Base-by-base conservation (phyloP, 768 basidiomycete genomes). In the Naganishia friedmannii region DNA sequence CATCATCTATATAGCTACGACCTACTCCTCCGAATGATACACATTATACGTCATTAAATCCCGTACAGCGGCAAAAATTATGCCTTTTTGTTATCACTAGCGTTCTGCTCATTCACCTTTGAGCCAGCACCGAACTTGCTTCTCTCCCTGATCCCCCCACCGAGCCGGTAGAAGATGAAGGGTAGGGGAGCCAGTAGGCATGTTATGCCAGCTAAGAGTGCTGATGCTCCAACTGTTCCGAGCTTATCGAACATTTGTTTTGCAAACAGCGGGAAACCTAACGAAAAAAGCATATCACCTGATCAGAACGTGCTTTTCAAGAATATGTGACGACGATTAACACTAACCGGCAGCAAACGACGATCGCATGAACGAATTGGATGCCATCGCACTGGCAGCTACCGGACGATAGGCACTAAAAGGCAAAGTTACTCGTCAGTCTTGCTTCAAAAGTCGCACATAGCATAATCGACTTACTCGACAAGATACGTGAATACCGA, bases 161-260 rank as follows among this genome's bases (percentile, higher is more conserved):
- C 86, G 37, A 85, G 83, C 19, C 76, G 80, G 73, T 84, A 82
- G 77, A 86, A 80, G 31, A 80, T 58, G 60, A 80, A 80, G 65
- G 83, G 83, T 21, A 83, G 69, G 0, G 89, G 89, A 0, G 85
- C 84, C 84, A 88, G 86, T 21, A 88, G 55, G 2, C 85, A 84
- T 69, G 85, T 84, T 13, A 90, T 76, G 0, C 89, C 88, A 0
- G 87, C 89, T 21, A 90, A 75, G n/a, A 90, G 83, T 17, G 87
- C 89, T 0, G 87, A 88, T 0, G 88, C 89, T 0, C 89, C 90
- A 0, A 88, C 88, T 0, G 88, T 87, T 0, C 89, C 88, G 6
- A 91, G 77, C 5, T 79, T 73, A 13, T 78, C 70, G 71, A 85
- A 88, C 86, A 87, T 85, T 34, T 83, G 82, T 1, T 80, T 81